Evolutionary conservation across 2,329 filamentous ascomycete genomes (phyloP).

Genomic region (Neofusicoccum sp.): DNA sequence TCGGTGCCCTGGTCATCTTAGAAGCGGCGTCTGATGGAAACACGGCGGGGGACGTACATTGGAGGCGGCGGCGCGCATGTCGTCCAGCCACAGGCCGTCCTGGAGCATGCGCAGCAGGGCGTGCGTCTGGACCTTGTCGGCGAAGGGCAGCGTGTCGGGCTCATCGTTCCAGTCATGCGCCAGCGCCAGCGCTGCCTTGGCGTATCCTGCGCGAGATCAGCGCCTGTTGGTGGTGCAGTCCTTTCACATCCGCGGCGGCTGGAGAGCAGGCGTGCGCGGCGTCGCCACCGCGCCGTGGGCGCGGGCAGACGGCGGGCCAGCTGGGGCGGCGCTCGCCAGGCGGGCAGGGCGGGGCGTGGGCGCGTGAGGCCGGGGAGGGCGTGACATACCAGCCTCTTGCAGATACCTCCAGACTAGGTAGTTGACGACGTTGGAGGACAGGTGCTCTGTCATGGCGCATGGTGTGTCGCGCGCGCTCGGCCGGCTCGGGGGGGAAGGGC

Average conservation of each 20-base stretch:
- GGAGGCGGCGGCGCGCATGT: slow-evolving; percentile 33
- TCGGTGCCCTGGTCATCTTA: slow-evolving; percentile 10
- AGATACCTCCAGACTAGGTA: slow-evolving; percentile 66
- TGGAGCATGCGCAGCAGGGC: slow-evolving; percentile 62
- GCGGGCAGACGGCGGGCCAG: background rate
- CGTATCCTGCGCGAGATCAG: slow-evolving; percentile 46
- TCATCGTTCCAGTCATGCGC: slow-evolving; percentile 63
- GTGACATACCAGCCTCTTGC: slow-evolving; percentile 34
- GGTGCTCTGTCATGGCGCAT: slow-evolving; percentile 45
- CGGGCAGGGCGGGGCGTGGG: background rate
- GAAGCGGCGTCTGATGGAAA: background rate
- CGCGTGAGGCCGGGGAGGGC: background rate
- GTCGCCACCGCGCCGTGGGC: background rate
- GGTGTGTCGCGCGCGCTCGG: slow-evolving; percentile 21
- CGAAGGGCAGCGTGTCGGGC: slow-evolving; percentile 61
- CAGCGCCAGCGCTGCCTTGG: slow-evolving; percentile 59
- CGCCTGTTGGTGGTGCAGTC: background rate
- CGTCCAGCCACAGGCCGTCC: slow-evolving; percentile 56
- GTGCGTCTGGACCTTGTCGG: slow-evolving; percentile 57
- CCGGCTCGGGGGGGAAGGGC: slow-evolving; percentile 1
- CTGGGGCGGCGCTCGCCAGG: background rate
- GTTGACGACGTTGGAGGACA: slow-evolving; percentile 64
- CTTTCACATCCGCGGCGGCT: slow-evolving; percentile 1
- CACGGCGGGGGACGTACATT: slow-evolving; percentile 7
- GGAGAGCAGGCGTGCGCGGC: background rate